phyloP scores from a whole-genome alignment of 1,284 basidiomycete genomes.

The Meripilus lineatus region DNA sequence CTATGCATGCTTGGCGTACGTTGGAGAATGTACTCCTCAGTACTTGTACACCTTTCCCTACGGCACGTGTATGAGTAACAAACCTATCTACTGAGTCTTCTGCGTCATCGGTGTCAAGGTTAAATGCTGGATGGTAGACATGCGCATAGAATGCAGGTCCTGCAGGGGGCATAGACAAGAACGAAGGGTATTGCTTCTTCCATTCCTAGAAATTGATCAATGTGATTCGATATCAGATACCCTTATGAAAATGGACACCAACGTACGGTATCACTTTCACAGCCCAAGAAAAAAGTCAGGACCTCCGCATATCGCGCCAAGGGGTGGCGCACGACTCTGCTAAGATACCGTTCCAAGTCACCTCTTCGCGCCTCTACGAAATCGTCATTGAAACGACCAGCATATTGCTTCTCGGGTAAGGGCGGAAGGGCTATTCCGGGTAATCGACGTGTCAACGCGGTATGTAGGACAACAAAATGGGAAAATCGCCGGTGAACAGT shows the following conservation, averaged over 20 bases:
- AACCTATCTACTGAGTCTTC: constrained; percentile 55
- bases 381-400: constrained; percentile 72
- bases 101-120: constrained; percentile 70
- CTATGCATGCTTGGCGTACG: constrained; percentile 60
- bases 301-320: constrained; percentile 75
- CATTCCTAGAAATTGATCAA: constrained; percentile 51
- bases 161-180: constrained; percentile 54
- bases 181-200: constrained; percentile 58
- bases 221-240: neutral
- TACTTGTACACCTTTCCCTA: constrained; percentile 64
- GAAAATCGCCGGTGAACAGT: constrained; percentile 81
- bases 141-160: constrained; percentile 72
- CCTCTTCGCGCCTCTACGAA: constrained; percentile 80
- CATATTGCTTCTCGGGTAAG: constrained; percentile 79
- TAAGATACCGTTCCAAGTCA: constrained; percentile 76
- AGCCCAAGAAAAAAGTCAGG: constrained; percentile 75
- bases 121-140: constrained; percentile 82
- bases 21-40: constrained; percentile 57
- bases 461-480: constrained; percentile 77
- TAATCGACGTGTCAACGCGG: constrained; percentile 57
- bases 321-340: constrained; percentile 70
- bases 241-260: neutral
- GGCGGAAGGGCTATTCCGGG: constrained; percentile 78
- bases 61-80: constrained; percentile 55
- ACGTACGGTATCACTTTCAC: constrained; percentile 66